Evolutionary conservation across 805 yeast genomes (phyloP).

Genomic region (Wickerhamomyces hampshirensis): DNA sequence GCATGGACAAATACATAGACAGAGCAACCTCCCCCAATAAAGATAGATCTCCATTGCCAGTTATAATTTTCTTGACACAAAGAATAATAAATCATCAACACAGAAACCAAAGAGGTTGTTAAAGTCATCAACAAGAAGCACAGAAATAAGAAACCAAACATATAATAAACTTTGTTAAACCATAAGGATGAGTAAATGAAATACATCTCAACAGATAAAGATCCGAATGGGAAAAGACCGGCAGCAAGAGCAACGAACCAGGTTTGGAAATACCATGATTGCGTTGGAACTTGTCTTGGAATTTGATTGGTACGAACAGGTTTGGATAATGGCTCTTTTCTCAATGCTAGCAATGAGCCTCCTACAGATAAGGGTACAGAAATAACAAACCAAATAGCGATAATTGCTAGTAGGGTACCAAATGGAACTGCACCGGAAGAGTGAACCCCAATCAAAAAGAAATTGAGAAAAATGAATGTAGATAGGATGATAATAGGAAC

Average conservation of each 20-base stretch:
- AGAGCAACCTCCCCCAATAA: constrained; percentile 87
- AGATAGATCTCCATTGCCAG: constrained; percentile 95
- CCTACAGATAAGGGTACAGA: constrained; percentile 79
- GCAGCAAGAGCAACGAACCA: constrained; percentile 65
- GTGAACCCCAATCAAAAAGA: constrained; percentile 68
- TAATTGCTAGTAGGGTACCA: constrained; percentile 80
- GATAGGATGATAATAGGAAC: constrained; percentile 78
- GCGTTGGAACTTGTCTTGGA: constrained; percentile 92
- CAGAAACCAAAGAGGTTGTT: constrained; percentile 76
- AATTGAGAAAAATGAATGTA: constrained; percentile 65
- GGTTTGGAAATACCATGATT: constrained; percentile 77
- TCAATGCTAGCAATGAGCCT: constrained; percentile 80
- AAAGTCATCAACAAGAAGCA: constrained; percentile 78
- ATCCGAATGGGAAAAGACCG: constrained; percentile 92
- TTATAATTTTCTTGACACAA: constrained; percentile 88
- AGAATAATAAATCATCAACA: constrained; percentile 76
- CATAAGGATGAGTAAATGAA: constrained; percentile 88
- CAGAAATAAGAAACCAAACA: constrained; percentile 95
- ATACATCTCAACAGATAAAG: constrained; percentile 92
- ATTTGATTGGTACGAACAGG: constrained; percentile 94
- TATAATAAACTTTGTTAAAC: constrained; percentile 90
- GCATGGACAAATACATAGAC: constrained; percentile 83
- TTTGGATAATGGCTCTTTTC: constrained; percentile 46
- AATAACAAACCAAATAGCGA: constrained; percentile 78
- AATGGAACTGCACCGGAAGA: constrained; percentile 95